Evolutionary conservation across 2,329 filamentous ascomycete genomes (phyloP), one percentile per base, ranked within the genome.

Genomic region (Endoconidiophora laricicola): DNA sequence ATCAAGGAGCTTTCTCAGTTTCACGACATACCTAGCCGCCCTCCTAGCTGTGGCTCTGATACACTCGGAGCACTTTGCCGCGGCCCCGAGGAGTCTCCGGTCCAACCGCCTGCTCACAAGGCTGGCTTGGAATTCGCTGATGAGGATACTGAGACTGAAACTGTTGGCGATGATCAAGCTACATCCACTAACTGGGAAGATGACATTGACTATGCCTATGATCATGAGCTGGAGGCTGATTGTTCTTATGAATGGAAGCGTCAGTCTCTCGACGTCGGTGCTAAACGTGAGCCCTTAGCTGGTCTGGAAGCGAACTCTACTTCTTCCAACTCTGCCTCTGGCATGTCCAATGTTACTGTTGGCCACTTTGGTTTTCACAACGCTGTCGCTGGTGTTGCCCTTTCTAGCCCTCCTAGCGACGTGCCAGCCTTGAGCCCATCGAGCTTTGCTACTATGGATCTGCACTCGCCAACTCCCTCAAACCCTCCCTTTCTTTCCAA

Each of bases 141-240:
- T 14, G 57, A 56, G 2, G 60, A 61, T 5, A 56, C 57, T 10
- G 54, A 55, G 6, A 56, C 55, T 2, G 56, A 49, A 12, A 57
- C 38, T 24, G 23, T 43, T 22, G 38, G 57, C n/a, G 62, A 66
- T 2, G 49, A 54, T 3, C 54, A 63, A n/a, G 56, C 60, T 20
- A 62, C 63, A 6, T 69, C 71, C 10, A 50, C 24, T 22, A 78
- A 66, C 56, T 83, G 79, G 79, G 79, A 83, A 57, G 77, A 80
- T 48, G 77, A 77, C 54, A 81, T 83, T 54, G 79, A 83, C 58
- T 83, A 81, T 61, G 81, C 76, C 58, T 83, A 83, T 58, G 78
- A 81, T 55, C 75, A 83, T 56, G 78, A 78, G 55, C 76, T 72
- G 10, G 79, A 82, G 60, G 78, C 77, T 6, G 69, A 81, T 60